Percentiles rank a stretch among this genome's conserved stretches.
Conservation (phyloP, 495 filamentous ascomycete species). For the Neurospora sublineolata region DNA sequence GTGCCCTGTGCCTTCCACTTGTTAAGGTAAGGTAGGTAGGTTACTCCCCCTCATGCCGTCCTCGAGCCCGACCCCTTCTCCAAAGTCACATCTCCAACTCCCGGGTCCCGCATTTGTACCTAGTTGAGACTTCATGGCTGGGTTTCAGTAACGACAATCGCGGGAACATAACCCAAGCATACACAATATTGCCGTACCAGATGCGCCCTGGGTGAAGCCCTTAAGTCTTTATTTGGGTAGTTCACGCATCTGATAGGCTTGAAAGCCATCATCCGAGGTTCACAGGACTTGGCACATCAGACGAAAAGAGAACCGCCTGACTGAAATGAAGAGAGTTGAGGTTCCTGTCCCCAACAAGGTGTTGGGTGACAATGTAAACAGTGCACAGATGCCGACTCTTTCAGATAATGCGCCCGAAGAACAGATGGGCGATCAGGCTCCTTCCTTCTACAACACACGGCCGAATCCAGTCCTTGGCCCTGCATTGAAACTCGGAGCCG, state of each 20-base stretch:
- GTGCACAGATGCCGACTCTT: background rate
- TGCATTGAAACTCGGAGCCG: slow-evolving; percentile 20
- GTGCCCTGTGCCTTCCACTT: background rate
- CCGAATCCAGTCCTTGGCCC: slow-evolving; percentile 13
- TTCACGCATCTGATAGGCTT: background rate
- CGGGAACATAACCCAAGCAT: background rate
- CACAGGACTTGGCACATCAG: background rate
- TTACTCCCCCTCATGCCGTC: background rate
- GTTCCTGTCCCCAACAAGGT: background rate
- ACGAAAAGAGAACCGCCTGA: background rate
- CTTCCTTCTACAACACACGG: background rate
- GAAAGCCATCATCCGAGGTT: background rate
- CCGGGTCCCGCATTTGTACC: background rate
- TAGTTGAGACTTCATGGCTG: background rate
- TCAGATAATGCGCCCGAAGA: background rate
- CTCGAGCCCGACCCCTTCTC: background rate
- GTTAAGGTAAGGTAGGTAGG: too few species aligned
- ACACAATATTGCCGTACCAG: background rate
- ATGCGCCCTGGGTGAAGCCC: background rate
- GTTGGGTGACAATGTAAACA: background rate
- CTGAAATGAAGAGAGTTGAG: background rate
- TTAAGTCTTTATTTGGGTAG: background rate
- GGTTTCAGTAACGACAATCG: background rate
- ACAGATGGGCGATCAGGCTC: background rate
- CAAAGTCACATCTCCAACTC: background rate